Evolutionary conservation across 257 asterid genomes (phyloP).

Genomic region (Cordia subcordata): DNA sequence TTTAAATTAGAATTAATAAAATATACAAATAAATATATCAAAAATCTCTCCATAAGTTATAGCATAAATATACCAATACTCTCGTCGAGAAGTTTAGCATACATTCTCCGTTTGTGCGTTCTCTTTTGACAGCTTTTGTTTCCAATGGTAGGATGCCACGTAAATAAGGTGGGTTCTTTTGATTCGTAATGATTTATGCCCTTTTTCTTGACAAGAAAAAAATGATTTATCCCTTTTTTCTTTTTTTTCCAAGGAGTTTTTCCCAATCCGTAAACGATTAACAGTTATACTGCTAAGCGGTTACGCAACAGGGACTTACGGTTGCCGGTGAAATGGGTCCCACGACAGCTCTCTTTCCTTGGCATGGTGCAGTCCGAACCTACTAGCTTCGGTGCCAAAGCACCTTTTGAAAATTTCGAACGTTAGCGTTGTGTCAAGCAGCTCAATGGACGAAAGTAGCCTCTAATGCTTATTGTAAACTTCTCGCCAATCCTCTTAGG

Average conservation of each 20-base stretch:
- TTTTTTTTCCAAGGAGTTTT: too few species aligned
- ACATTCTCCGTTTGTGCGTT: too few species aligned
- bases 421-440: constrained; percentile 34
- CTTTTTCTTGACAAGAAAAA: not conserved
- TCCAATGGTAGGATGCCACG: too few species aligned
- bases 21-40: too few species aligned
- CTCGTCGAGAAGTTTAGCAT: too few species aligned
- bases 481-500: not conserved
- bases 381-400: constrained; percentile 53
- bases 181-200: not conserved
- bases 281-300: not conserved
- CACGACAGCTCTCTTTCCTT: not conserved
- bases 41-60: too few species aligned
- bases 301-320: not conserved
- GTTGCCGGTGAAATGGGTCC: not conserved
- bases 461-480: constrained; percentile 10
- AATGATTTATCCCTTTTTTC: not conserved
- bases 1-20: too few species aligned
- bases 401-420: constrained; percentile 63
- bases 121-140: too few species aligned
- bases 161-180: too few species aligned
- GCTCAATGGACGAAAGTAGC: constrained; percentile 22
- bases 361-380: constrained; percentile 14
- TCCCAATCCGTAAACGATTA: not conserved
- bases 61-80: too few species aligned